Evolutionary conservation across 768 basidiomycete species (phyloP), one percentile per base, ranked within the genome.

Genomic region (Lanmaoa rubissima): DNA sequence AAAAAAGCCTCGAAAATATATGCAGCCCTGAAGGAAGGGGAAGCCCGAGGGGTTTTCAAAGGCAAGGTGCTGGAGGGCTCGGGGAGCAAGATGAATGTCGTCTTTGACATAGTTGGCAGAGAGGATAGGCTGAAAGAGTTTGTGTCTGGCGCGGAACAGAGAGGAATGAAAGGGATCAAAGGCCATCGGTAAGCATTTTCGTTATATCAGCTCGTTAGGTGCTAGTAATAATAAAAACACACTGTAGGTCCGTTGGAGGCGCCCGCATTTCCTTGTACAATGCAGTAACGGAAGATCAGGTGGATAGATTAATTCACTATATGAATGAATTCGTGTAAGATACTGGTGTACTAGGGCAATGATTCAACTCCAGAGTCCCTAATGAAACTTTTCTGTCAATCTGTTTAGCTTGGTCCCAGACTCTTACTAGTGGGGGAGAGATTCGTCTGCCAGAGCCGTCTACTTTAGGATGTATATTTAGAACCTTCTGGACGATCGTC

Each of bases 31-130:
- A 80, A 82, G 61, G 82, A 83, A 61, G 92, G 92, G 5, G 84
- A 87, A 69, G 75, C 74, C 55, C 80, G 79, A 63, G 92, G 92
- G 0, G 74, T 92, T 54, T 83, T 92, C 63, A 80, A 74, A 62
- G 69, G 80, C 21, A 90, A 88, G 67, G 94, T 96, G 19, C 78
- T 82, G 65, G 78, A 80, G 55, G 88, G 84, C 6, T 84, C 86
- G 47, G 82, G 88, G 57, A 98, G 95, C 73, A 90, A 90, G 85
- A 98, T 98, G 96, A 99, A 99, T 69, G 79, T 92, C 16, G 90
- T 92, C 1, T 98, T 98, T 73, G 82, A 84, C 51, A 76, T 95
- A 13, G 61, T 84, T 13, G 89, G 86, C 0, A 88, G 85, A 0
- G 86, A 90, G n/a, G 88, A 80, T 1, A 79, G 78, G 19, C 79